These are phyloP conservation scores for Tephrocybe rancida DNA, from an alignment of 768 basidiomycete genomes.

Conservation along the genomic window DNA sequence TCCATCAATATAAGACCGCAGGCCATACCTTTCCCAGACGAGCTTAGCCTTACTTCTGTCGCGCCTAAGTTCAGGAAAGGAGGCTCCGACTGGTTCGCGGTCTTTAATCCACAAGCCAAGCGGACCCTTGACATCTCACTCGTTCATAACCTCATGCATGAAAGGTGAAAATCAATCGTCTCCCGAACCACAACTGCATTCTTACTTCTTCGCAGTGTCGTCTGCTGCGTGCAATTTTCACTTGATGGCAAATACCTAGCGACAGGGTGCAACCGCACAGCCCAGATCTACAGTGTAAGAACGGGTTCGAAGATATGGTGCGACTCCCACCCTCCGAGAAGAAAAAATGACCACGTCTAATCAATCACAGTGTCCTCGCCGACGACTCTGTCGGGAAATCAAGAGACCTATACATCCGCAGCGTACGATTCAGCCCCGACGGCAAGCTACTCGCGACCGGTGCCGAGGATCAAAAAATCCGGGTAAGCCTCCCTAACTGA, in stretches of 20 bases:
- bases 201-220: no score
- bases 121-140: slow-evolving; percentile 75
- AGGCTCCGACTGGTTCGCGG: slow-evolving; percentile 86
- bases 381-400: slow-evolving; percentile 45
- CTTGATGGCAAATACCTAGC: slow-evolving; percentile 91
- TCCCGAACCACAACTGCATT: no score
- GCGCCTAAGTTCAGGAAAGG: slow-evolving; percentile 67
- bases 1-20: slow-evolving; percentile 17
- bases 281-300: slow-evolving; percentile 93
- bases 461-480: slow-evolving; percentile 90
- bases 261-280: slow-evolving; percentile 96
- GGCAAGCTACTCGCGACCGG: slow-evolving; percentile 93
- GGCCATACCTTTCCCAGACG: slow-evolving; percentile 44
- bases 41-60: slow-evolving; percentile 35
- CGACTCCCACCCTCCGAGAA: slow-evolving; percentile 19
- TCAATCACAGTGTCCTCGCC: slow-evolving; percentile 24
- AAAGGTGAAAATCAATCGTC: slow-evolving; percentile 55
- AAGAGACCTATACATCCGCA: slow-evolving; percentile 56
- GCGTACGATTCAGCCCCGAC: slow-evolving; percentile 89
- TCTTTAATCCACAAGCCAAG: slow-evolving; percentile 83
- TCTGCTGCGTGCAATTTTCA: slow-evolving; percentile 94
- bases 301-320: slow-evolving; percentile 86
- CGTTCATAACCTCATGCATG: slow-evolving; percentile 84
- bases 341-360: background rate
- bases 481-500: slow-evolving; percentile 56